These are phyloP conservation scores for Rauvolfia tetraphylla DNA, from an alignment of 257 asterid species.

Conservation along the genomic window DNA sequence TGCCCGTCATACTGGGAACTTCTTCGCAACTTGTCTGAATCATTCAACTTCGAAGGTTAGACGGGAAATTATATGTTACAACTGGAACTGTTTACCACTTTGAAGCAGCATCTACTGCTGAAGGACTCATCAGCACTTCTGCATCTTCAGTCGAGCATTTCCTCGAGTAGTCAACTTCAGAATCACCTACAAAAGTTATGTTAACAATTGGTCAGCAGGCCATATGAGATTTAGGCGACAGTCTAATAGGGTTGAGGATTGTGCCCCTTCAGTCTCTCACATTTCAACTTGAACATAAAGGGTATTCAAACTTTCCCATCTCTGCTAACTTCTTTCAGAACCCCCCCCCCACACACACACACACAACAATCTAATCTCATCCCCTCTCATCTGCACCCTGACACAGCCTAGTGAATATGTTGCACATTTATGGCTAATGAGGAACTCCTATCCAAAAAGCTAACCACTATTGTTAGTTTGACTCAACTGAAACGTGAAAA, in stretches of 20 bases:
- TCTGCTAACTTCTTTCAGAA: neutral
- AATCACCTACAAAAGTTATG: slow-evolving; percentile 38
- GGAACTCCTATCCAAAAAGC: neutral
- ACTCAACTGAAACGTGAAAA: neutral
- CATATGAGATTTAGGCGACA: neutral
- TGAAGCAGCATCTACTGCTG: slow-evolving; percentile 30
- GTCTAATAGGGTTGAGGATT: neutral
- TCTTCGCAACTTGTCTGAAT: neutral
- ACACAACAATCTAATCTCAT: neutral
- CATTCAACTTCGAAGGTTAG: slow-evolving; percentile 1
- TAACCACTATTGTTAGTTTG: neutral
- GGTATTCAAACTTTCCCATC: neutral
- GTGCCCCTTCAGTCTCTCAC: neutral
- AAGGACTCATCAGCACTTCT: slow-evolving; percentile 25
- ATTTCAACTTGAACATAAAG: neutral
- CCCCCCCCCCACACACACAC: no score
- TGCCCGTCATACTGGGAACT: neutral
- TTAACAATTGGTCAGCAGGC: neutral
- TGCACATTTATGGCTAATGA: neutral
- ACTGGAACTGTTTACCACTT: slow-evolving; percentile 10
- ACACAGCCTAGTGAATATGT: neutral
- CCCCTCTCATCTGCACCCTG: neutral
- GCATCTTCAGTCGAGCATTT: slow-evolving; percentile 26
- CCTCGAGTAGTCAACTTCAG: slow-evolving; percentile 33
- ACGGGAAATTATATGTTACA: neutral